Conservation (phyloP, 2,329 filamentous ascomycete species). For the Colletotrichum lindemuthianum region DNA sequence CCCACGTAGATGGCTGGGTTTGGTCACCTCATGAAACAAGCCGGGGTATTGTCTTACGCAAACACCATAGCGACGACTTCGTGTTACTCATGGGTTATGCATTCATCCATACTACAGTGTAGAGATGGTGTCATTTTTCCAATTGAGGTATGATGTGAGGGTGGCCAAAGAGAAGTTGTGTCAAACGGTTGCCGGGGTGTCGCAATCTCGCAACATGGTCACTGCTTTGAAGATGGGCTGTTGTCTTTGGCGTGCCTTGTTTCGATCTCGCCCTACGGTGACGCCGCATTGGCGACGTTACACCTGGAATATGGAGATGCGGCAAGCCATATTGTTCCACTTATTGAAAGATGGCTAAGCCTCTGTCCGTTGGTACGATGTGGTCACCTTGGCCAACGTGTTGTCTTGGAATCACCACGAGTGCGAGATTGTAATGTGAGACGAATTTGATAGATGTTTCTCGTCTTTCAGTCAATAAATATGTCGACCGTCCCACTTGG, state of each 20-base stretch:
- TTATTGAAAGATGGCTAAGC: not conserved
- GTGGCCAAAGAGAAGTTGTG: not conserved
- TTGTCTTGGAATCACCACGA: constrained; percentile 42
- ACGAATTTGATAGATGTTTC: no score
- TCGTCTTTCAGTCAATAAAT: no score
- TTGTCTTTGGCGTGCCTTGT: not conserved
- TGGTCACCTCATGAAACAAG: no score
- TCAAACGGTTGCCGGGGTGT: not conserved
- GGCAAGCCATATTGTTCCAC: constrained; percentile 2
- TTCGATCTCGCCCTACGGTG: constrained; percentile 1
- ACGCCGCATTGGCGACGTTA: not conserved
- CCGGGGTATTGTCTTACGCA: no score
- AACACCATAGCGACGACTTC: no score
- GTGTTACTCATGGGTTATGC: no score
- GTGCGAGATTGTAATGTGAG: no score
- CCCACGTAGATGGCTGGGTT: no score
- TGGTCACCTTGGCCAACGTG: not conserved
- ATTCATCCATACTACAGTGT: no score
- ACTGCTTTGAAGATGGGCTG: not conserved
- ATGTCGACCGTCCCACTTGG: no score
- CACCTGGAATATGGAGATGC: not conserved
- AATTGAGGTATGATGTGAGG: not conserved
- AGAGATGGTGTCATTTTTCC: not conserved
- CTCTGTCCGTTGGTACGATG: not conserved
- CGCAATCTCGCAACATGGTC: not conserved